phyloP scores from a whole-genome alignment of 1,139 yeast genomes.

The Saccharomyces hybrid region DNA sequence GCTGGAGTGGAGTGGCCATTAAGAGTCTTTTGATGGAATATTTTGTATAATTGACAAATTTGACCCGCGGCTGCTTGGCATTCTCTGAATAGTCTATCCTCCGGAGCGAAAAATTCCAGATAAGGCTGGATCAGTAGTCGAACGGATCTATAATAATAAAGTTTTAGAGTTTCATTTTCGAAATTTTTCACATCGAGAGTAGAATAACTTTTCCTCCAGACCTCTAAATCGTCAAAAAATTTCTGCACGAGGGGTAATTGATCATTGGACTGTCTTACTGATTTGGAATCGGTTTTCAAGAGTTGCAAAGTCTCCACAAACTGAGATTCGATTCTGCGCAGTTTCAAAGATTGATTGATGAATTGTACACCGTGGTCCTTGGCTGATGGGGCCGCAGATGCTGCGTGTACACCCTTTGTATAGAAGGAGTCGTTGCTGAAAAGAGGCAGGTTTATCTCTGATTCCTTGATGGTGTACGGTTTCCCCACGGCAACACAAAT shows the following conservation, averaged over 20 bases:
- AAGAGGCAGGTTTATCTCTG: constrained; percentile 42
- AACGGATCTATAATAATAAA: constrained; percentile 50
- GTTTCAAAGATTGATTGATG: constrained; percentile 44
- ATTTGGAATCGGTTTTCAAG: constrained; percentile 13
- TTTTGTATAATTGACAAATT: constrained; percentile 49
- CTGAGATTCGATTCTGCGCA: constrained; percentile 48
- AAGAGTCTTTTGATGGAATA: constrained; percentile 49
- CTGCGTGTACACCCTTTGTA: constrained; percentile 9
- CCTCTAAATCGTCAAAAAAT: constrained; percentile 41
- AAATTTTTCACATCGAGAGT: constrained; percentile 32
- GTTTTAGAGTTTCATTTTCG: constrained; percentile 45
- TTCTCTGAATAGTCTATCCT: constrained; percentile 47
- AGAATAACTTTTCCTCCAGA: constrained; percentile 44
- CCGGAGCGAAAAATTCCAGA: constrained; percentile 47
- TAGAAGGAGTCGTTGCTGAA: constrained; percentile 30
- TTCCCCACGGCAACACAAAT: constrained; percentile 50
- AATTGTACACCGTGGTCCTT: constrained; percentile 35
- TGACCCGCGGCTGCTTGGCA: constrained; percentile 61
- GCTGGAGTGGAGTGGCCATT: constrained; percentile 54
- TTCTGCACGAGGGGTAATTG: constrained; percentile 39
- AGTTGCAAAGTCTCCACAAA: constrained; percentile 45
- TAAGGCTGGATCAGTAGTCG: constrained; percentile 51
- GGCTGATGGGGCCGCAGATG: constrained; percentile 4
- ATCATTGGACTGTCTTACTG: constrained; percentile 14
- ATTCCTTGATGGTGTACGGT: constrained; percentile 42